These are phyloP conservation scores for Chalaropsis thielavioides DNA, from an alignment of 2,329 filamentous ascomycete genomes.

Conservation along the genomic window DNA sequence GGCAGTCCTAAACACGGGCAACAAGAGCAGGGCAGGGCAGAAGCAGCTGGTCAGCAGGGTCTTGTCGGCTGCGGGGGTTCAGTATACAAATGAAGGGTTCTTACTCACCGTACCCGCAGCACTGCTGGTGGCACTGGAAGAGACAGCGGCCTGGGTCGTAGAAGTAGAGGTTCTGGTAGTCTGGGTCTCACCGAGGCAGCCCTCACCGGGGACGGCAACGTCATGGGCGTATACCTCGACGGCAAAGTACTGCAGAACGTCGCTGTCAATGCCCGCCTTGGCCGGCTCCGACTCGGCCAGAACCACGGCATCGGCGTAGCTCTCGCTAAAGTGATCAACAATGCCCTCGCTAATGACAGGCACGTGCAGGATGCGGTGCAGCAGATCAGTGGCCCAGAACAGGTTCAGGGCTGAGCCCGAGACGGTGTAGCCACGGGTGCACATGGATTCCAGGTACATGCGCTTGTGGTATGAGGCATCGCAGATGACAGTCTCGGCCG, in stretches of 20 bases:
- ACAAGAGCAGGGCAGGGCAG: too few relatives aligned
- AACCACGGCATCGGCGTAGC: conserved; percentile 39
- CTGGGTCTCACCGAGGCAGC: conserved; percentile 37
- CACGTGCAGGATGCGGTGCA: conserved; percentile 53
- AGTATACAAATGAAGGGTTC: neutral
- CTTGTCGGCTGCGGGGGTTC: neutral
- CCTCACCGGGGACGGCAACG: conserved; percentile 46
- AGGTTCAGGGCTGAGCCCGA: conserved; percentile 40
- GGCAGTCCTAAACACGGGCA: conserved; percentile 37
- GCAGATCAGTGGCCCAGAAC: conserved; percentile 51
- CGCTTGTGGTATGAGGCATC: conserved; percentile 44
- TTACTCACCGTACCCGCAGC: conserved; percentile 28
- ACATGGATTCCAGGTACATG: conserved; percentile 43
- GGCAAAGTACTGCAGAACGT: conserved; percentile 54
- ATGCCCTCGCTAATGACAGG: conserved; percentile 43
- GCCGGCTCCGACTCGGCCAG: conserved; percentile 35
- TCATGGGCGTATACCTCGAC: conserved; percentile 53
- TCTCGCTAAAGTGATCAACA: conserved; percentile 48
- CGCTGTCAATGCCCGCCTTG: conserved; percentile 41
- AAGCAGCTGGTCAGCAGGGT: neutral
- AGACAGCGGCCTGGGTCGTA: conserved; percentile 16
- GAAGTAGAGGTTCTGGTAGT: conserved; percentile 11
- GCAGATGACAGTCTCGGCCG: conserved; percentile 56
- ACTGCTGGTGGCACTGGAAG: conserved; percentile 26
- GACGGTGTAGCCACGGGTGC: conserved; percentile 48